Base-by-base conservation (phyloP, 2,329 filamentous ascomycete genomes). In the Hypoxylon sp. region DNA sequence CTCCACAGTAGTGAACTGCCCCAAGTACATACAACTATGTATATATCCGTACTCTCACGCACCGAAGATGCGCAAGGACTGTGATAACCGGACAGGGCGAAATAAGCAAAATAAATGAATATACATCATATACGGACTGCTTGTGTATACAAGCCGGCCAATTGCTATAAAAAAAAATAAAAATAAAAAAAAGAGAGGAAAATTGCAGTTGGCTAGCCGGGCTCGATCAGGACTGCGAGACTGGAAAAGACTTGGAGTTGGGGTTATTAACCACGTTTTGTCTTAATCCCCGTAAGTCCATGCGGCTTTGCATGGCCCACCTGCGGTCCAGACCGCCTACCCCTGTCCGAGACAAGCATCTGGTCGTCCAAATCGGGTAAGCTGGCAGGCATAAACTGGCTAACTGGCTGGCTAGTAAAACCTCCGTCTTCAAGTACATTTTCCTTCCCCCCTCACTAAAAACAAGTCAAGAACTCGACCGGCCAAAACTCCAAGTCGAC, bases 241-340 rank as follows among this genome's bases (percentile, higher is more conserved):
- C n/a, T 55, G 51, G 55, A 23, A 54, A 45, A 48, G 45, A 56
- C 56, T 51, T 56, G 42, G 46, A 63, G 43, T 60, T 57, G 52
- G 49, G 40, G 52, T 56, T n/a, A n/a, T 62, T 48, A 62, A 48
- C 56, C 52, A 43, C 48, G 55, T 60, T 55, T 41, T 41, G 55
- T 31, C 45, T 60, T 60, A 60, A 62, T 60, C 60, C 60, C 56
- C 52, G 60, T 60, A 56, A 35, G 31, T 2, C 52, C 48, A 61
- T 61, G 58, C 54, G 49, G 52, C 56, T 54, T 57, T 60, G 53
- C 56, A 51, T 37, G 52, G n/a, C n/a, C n/a, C n/a, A n/a, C n/a
- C n/a, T n/a, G n/a, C n/a, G n/a, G 57, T 63, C 60, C 60, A 63
- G 60, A 63, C 60, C 53, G 26, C 4, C 11, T n/a, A 23, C 55